phyloP scores from a whole-genome alignment of 1,284 basidiomycete species.

The Leucoagaricus sp. region DNA sequence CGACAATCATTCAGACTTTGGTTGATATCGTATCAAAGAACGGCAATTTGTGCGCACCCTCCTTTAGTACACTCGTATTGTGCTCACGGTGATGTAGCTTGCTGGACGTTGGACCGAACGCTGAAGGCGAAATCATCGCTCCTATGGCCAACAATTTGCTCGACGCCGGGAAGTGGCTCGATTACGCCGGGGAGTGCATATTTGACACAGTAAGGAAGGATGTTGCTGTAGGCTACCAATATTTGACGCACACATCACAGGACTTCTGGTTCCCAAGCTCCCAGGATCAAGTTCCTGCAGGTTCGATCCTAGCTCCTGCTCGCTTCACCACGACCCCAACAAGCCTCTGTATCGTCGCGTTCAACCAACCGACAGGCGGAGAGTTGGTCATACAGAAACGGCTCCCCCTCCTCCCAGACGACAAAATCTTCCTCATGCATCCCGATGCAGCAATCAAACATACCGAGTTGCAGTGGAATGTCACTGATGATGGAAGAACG shows the following conservation, averaged over 20 bases:
- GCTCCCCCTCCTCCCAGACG: conserved; percentile 46
- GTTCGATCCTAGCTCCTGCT: conserved; percentile 25
- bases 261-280: conserved; percentile 43
- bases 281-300: conserved; percentile 28
- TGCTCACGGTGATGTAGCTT: conserved; percentile 33
- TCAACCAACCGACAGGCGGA: conserved; percentile 37
- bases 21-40: conserved; percentile 60
- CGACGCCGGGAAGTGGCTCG: conserved; percentile 52
- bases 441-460: conserved; percentile 21
- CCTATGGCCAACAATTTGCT: conserved; percentile 48
- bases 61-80: background rate
- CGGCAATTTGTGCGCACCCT: conserved; percentile 47
- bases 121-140: conserved; percentile 51
- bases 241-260: conserved; percentile 22
- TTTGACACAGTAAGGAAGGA: conserved; percentile 54
- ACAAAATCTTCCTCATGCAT: conserved; percentile 43
- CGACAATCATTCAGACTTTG: conserved; percentile 49
- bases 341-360: conserved; percentile 54
- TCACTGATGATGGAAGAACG: conserved; percentile 27
- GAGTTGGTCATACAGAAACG: conserved; percentile 40
- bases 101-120: conserved; percentile 54
- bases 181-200: conserved; percentile 49
- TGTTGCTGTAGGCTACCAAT: conserved; percentile 13
- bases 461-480: conserved; percentile 21
- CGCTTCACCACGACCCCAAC: conserved; percentile 51